phyloP scores from a whole-genome alignment of 2,329 filamentous ascomycete genomes.

The Colletotrichum ledebouriae region DNA sequence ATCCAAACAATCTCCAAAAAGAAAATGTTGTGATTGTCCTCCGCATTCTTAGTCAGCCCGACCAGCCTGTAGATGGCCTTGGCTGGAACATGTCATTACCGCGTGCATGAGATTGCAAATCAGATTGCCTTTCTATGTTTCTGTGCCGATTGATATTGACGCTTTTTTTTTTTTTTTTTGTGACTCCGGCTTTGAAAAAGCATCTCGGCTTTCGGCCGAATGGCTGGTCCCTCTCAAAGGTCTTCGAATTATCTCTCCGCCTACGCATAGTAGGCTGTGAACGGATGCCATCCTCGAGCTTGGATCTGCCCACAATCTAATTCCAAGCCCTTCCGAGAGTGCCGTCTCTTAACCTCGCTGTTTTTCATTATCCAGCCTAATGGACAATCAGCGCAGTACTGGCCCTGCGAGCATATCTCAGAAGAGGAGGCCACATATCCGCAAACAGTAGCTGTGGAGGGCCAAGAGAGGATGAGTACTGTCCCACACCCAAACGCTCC shows the following conservation, averaged over 20 bases:
- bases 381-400: too few species aligned
- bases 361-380: too few species aligned
- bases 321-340: too few species aligned
- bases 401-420: too few species aligned
- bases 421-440: background rate
- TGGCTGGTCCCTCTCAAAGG: background rate
- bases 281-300: too few species aligned
- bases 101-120: background rate
- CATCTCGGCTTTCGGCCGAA: background rate
- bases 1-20: background rate
- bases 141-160: background rate
- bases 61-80: constrained; percentile 10
- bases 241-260: too few species aligned
- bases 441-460: background rate
- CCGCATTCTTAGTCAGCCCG: constrained; percentile 5
- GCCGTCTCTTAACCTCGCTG: too few species aligned
- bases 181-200: background rate
- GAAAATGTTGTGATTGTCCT: constrained; percentile 12
- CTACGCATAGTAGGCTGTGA: background rate
- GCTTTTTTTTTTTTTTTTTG: background rate
- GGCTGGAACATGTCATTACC: constrained; percentile 4
- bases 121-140: background rate
- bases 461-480: background rate
- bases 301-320: too few species aligned
- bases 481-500: background rate